These are phyloP conservation scores for Eutrema yunnanense DNA, from an alignment of 345 rosid genomes.

Conservation along the genomic window DNA sequence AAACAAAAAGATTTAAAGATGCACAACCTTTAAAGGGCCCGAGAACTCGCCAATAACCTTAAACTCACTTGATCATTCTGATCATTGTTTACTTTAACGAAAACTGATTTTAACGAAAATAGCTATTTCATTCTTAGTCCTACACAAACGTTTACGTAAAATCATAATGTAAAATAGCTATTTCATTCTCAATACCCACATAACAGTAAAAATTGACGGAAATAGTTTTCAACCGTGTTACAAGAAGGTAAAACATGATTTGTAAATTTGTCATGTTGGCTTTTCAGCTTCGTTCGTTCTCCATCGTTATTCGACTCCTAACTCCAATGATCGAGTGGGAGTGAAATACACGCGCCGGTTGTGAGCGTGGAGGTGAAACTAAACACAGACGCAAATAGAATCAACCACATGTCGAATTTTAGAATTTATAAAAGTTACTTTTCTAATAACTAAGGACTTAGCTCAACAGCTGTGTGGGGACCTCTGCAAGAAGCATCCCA, in stretches of 20 bases:
- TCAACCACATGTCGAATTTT: background rate
- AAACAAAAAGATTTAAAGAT: no score
- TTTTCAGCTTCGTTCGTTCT: background rate
- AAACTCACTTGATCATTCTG: background rate
- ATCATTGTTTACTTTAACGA: background rate
- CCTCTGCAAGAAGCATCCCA: conserved; percentile 11
- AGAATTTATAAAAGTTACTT: background rate
- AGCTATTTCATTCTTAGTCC: background rate
- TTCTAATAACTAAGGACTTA: background rate
- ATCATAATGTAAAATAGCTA: no score
- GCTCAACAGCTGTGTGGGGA: conserved; percentile 27
- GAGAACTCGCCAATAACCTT: background rate
- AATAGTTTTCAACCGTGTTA: background rate
- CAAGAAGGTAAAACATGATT: background rate
- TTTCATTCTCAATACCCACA: no score
- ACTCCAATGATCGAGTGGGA: background rate
- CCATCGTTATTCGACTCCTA: background rate
- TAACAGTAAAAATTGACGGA: background rate
- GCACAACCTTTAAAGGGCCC: no score
- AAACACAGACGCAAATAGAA: background rate
- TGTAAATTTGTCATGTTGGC: background rate
- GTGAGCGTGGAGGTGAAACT: background rate
- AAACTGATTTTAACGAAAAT: no score
- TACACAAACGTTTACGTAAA: no score
- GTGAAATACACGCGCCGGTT: background rate